Conservation (phyloP, 1,284 basidiomycete species). For the Rhodotorula sp. region DNA sequence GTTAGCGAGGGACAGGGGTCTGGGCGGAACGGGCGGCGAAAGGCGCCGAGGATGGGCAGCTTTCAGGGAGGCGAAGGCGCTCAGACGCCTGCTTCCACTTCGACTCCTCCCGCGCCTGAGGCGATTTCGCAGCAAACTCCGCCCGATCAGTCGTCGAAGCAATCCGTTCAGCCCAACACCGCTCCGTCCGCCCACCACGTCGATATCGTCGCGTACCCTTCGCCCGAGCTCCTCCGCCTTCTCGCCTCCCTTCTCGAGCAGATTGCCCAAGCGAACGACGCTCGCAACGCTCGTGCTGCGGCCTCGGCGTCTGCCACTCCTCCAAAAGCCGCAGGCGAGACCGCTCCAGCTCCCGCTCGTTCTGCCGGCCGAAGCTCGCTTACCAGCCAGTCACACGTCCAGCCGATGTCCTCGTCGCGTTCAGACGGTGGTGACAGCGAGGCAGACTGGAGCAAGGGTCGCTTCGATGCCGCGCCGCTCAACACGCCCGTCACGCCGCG, state of each 20-base stretch:
- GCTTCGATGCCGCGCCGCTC: conserved; percentile 41
- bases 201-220: conserved; percentile 58
- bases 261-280: conserved; percentile 89
- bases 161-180: neutral
- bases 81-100: neutral
- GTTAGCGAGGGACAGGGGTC: neutral
- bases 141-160: neutral
- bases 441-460: conserved; percentile 10
- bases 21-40: conserved; percentile 9
- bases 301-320: neutral
- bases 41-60: conserved; percentile 24
- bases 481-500: conserved; percentile 35
- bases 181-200: conserved; percentile 47
- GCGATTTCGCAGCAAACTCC: neutral
- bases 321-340: neutral
- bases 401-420: neutral
- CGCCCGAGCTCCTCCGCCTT: conserved; percentile 70
- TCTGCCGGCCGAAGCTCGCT: neutral
- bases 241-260: conserved; percentile 87
- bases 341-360: neutral
- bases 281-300: conserved; percentile 41
- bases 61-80: neutral
- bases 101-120: neutral
- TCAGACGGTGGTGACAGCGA: neutral
- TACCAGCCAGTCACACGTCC: neutral